These are phyloP conservation scores for Tricholoma matsutake DNA, from an alignment of 768 basidiomycete species.

Conservation along the genomic window DNA sequence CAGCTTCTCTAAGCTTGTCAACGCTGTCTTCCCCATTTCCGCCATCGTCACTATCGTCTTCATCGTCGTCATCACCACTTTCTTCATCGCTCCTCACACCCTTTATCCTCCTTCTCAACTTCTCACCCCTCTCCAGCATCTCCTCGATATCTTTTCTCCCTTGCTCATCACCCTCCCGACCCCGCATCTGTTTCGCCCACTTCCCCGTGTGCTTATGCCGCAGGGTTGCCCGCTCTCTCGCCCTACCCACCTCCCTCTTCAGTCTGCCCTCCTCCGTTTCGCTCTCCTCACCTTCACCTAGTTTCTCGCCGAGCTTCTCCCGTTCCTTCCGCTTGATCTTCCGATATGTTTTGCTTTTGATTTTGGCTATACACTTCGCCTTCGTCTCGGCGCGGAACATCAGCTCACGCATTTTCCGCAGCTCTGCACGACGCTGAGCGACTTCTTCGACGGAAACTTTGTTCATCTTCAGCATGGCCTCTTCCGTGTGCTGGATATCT, in stretches of 20 bases:
- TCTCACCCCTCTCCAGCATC: constrained; percentile 83
- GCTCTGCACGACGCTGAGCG: constrained; percentile 71
- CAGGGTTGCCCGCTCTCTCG: constrained; percentile 86
- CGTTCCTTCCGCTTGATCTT: constrained; percentile 78
- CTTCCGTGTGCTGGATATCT: constrained; percentile 75
- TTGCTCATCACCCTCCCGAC: constrained; percentile 53
- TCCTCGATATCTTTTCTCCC: constrained; percentile 67
- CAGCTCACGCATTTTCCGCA: constrained; percentile 87
- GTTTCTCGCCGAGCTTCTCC: constrained; percentile 53
- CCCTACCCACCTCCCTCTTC: constrained; percentile 75
- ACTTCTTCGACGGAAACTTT: constrained; percentile 86
- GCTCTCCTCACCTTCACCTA: constrained; percentile 42
- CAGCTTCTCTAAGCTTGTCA: constrained; percentile 56
- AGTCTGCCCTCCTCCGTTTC: constrained; percentile 55
- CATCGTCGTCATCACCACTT: constrained; percentile 34
- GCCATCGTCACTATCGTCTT: constrained; percentile 32
- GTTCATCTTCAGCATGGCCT: constrained; percentile 69
- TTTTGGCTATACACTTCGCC: constrained; percentile 87
- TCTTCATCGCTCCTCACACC: constrained; percentile 60
- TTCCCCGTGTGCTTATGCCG: constrained; percentile 86
- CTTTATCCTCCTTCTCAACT: constrained; percentile 70
- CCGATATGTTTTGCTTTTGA: constrained; percentile 93
- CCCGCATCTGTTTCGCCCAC: constrained; percentile 78
- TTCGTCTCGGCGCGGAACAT: constrained; percentile 92
- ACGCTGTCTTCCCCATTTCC: constrained; percentile 37